Conservation (phyloP, 495 filamentous ascomycete genomes). For the Aspergillus sparsus region DNA sequence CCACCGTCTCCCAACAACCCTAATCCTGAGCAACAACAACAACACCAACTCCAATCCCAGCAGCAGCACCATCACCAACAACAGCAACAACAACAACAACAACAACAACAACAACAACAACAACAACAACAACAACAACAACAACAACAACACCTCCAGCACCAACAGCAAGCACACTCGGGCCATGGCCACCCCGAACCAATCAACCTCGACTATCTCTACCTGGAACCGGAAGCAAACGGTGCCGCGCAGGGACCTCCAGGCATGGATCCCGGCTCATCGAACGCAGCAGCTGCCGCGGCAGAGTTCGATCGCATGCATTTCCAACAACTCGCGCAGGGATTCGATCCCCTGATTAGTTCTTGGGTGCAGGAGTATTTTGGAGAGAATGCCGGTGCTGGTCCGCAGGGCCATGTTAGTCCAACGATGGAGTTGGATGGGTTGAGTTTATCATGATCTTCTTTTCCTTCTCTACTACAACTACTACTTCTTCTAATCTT, state of each 20-base stretch:
- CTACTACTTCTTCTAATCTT: not conserved
- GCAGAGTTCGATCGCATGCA: constrained; percentile 14
- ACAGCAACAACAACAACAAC: not conserved
- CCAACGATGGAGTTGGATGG: constrained; percentile 12
- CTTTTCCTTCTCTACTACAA: not conserved
- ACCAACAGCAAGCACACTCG: too few species aligned
- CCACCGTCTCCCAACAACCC: not conserved
- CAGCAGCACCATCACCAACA: not conserved
- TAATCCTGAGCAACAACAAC: not conserved
- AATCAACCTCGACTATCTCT: constrained; percentile 22
- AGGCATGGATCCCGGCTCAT: not conserved
- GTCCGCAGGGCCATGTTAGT: not conserved
- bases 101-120: not conserved
- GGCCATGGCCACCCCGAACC: not conserved
- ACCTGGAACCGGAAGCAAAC: constrained; percentile 8
- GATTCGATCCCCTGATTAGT: constrained; percentile 18
- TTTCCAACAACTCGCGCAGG: constrained; percentile 12
- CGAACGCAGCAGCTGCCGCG: not conserved
- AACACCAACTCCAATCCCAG: not conserved
- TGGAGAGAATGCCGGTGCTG: not conserved
- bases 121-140: not conserved
- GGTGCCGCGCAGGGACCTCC: not conserved
- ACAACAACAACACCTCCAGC: not conserved
- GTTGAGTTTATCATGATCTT: not conserved
- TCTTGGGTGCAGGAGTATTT: constrained; percentile 21